phyloP scores from a whole-genome alignment of 768 basidiomycete genomes.

The Suillus decipiens region DNA sequence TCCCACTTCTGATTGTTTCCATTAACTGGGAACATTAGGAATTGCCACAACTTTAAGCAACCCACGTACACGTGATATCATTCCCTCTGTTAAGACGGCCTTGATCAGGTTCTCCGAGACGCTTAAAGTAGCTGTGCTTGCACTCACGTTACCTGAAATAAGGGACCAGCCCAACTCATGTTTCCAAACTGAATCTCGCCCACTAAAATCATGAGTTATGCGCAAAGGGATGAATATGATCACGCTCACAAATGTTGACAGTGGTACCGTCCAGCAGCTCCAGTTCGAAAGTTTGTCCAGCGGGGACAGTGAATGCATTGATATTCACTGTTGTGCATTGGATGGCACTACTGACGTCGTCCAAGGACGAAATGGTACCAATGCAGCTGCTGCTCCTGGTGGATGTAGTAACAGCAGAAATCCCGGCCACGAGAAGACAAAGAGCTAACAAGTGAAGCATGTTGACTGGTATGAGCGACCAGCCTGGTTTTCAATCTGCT shows the following conservation, averaged over 20 bases:
- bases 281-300: conserved; percentile 51
- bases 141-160: conserved; percentile 51
- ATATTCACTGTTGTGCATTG: conserved; percentile 60
- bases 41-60: background rate
- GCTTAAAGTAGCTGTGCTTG: background rate
- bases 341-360: conserved; percentile 52
- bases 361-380: conserved; percentile 55
- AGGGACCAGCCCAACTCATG: conserved; percentile 51
- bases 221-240: background rate
- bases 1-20: conserved; percentile 44
- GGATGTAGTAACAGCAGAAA: conserved; percentile 18
- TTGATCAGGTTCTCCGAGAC: background rate
- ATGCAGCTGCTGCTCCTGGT: conserved; percentile 33
- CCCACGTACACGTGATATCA: conserved; percentile 46
- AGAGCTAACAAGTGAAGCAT: conserved; percentile 17
- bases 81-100: conserved; percentile 39
- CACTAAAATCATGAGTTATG: conserved; percentile 31
- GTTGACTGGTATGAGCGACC: background rate
- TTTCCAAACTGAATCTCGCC: conserved; percentile 62
- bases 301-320: conserved; percentile 56
- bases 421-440: conserved; percentile 21
- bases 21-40: conserved; percentile 27
- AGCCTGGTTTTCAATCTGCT: background rate
- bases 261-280: conserved; percentile 48
- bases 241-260: conserved; percentile 56